A percentile compares a stretch with the other conserved stretches of the same genome.
These are phyloP conservation scores for Linderina pennispora DNA, from an alignment of 192 early-diverging fungal species.

Conservation along the genomic window DNA sequence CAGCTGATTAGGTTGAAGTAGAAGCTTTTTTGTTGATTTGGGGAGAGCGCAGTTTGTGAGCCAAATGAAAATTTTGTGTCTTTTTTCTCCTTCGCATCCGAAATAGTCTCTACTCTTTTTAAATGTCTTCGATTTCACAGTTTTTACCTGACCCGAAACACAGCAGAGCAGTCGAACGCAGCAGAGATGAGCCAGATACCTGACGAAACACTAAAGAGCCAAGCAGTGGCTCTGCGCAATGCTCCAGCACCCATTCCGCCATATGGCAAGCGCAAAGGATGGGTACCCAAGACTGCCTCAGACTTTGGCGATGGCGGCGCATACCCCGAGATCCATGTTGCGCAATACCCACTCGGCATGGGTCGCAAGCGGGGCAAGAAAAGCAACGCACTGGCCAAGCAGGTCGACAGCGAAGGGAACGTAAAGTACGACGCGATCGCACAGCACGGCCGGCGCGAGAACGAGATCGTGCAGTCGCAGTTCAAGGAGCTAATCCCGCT, in stretches of 20 bases:
- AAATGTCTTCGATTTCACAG: slow-evolving; percentile 42
- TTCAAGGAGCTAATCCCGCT: slow-evolving; percentile 76
- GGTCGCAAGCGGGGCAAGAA: slow-evolving; percentile 57
- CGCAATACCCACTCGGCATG: slow-evolving; percentile 95
- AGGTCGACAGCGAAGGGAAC: slow-evolving; percentile 87
- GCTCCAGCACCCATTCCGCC: slow-evolving; percentile 47
- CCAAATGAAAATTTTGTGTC: no score
- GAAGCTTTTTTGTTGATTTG: no score
- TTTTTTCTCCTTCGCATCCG: no score
- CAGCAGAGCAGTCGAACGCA: background rate
- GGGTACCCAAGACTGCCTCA: slow-evolving; percentile 66
- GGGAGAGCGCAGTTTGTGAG: no score
- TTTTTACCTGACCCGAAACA: slow-evolving; percentile 45
- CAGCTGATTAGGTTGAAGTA: no score
- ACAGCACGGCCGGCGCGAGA: slow-evolving; percentile 63
- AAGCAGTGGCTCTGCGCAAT: background rate
- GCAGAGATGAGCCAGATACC: background rate
- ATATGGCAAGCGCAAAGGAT: slow-evolving; percentile 75
- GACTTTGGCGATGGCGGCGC: slow-evolving; percentile 98
- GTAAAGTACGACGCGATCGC: slow-evolving; percentile 86
- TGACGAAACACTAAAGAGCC: background rate
- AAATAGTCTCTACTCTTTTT: no score
- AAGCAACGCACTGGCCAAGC: slow-evolving; percentile 66
- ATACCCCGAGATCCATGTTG: slow-evolving; percentile 87
- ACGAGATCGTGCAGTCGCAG: slow-evolving; percentile 74